Evolutionary conservation across 2,329 filamentous ascomycete genomes (phyloP).

Genomic region (Cercospora beticola): DNA sequence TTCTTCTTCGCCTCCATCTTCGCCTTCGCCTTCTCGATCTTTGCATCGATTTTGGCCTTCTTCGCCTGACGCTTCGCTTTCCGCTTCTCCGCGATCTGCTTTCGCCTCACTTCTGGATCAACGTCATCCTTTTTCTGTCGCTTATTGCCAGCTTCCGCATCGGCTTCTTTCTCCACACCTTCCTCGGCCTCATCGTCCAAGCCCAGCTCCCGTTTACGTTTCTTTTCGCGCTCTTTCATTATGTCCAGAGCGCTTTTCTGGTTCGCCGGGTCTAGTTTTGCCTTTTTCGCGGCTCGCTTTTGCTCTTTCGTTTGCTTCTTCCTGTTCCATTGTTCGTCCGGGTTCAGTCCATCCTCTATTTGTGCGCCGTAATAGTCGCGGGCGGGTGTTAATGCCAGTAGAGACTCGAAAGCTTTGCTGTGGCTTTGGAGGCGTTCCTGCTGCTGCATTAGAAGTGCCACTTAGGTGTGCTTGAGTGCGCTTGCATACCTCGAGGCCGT

Average conservation of each 20-base stretch:
- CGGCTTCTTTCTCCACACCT: constrained; percentile 39
- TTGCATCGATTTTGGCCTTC: constrained; percentile 45
- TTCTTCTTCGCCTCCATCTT: constrained; percentile 35
- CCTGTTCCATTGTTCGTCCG: constrained; percentile 84
- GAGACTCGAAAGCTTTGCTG: constrained; percentile 78
- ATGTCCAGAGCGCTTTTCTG: constrained; percentile 90
- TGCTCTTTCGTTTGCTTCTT: constrained; percentile 96
- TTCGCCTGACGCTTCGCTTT: constrained; percentile 46
- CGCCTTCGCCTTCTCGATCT: constrained; percentile 42
- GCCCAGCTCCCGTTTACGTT: constrained; percentile 69
- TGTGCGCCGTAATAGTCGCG: constrained; percentile 72
- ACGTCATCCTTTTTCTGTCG: constrained; percentile 45
- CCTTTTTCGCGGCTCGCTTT: constrained; percentile 75
- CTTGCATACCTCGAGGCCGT: constrained; percentile 23
- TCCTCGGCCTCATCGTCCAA: constrained; percentile 46
- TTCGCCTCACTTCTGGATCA: constrained; percentile 31
- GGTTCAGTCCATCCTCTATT: constrained; percentile 64
- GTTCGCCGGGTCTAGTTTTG: constrained; percentile 88
- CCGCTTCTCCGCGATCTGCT: constrained; percentile 46
- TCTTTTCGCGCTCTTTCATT: constrained; percentile 78
- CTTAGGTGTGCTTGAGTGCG: background rate
- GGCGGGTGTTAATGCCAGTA: constrained; percentile 83
- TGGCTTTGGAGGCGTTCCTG: constrained; percentile 57
- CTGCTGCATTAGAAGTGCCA: background rate
- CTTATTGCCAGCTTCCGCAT: constrained; percentile 43